Base-by-base conservation (phyloP, 345 rosid genomes). In the Salix udensis region DNA sequence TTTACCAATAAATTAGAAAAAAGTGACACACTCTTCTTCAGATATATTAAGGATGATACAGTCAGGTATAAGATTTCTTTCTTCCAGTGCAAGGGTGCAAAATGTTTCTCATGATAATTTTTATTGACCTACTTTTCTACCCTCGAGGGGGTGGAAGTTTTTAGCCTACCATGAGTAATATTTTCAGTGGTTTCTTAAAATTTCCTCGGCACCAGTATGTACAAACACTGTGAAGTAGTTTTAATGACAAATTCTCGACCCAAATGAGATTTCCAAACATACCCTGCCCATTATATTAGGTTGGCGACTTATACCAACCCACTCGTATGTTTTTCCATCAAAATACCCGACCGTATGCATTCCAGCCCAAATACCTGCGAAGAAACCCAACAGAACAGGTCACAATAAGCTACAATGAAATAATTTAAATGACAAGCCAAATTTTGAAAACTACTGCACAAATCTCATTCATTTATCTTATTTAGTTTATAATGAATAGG, bases 231-330 rank as follows among this genome's bases (percentile, higher is more conserved):
- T 53, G 61, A 53, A 53, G 61, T 50, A 21, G 24, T 53, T 53
- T 53, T 10, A 53, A 53, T 1, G 62, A 55, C 28, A 4, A 11
- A 58, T n/a, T 58, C 28, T 1, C 24, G 10, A n/a, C 62, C 62
- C 28, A n/a, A 55, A 55, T 23, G 28, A 42, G 40, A 72, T 70
- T 48, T 30, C 8, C 10, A 71, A 65, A 74, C 81, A 12, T 86
- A 89, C 99, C 88, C 89, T 96, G 81, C 97, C 92, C 65, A 96
- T 77, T 67, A 96, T 90, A 76, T 90, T 93, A 30, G 99, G 98
- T 78, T 96, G 98, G 65, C 90, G 97, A 81, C 98, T 96, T 68
- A 96, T 93, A 77, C 98, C 98, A 80, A 93, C 98, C 99, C 99
- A 93, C 81, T 93, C 97, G n/a, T 96, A 93, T 69, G 99, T 93